Percentiles rank a stretch among this genome's conserved stretches.
Evolutionary conservation across 768 basidiomycete species (phyloP).

Genomic region (Leccinellum luteum): DNA sequence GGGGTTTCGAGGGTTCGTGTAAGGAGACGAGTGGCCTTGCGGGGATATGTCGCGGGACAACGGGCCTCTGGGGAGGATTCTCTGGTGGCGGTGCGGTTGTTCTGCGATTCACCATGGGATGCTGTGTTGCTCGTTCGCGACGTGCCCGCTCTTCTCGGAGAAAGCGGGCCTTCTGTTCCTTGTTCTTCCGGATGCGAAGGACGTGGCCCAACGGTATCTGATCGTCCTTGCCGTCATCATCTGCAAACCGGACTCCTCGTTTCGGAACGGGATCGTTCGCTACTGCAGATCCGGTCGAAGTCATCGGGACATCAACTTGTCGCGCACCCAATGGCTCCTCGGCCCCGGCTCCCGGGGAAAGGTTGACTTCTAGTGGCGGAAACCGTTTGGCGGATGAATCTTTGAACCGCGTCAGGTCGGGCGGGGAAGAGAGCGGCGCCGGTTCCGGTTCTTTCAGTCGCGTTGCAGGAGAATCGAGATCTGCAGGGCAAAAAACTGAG

Average conservation of each 20-base stretch:
- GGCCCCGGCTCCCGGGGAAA: neutral
- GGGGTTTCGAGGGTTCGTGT: constrained; percentile 9
- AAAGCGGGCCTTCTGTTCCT: constrained; percentile 69
- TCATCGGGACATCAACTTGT: neutral
- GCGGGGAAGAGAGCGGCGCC: constrained; percentile 3
- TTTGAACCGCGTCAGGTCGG: constrained; percentile 2
- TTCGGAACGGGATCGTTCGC: constrained; percentile 19
- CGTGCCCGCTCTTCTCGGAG: constrained; percentile 57
- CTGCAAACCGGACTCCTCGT: constrained; percentile 64
- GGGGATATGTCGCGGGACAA: constrained; percentile 14
- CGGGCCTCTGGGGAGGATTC: constrained; percentile 14
- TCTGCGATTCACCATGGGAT: constrained; percentile 33
- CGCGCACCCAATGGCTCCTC: constrained; percentile 1
- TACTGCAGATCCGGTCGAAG: constrained; percentile 11
- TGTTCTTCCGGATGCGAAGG: constrained; percentile 68
- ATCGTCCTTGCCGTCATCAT: constrained; percentile 63
- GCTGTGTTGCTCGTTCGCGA: constrained; percentile 39
- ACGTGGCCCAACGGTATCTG: constrained; percentile 65
- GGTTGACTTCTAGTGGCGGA: neutral
- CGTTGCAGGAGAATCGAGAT: constrained; percentile 21
- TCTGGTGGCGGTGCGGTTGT: constrained; percentile 7
- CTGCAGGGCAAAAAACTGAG: constrained; percentile 18
- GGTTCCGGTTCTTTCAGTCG: constrained; percentile 1
- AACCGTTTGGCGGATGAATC: neutral
- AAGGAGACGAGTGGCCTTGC: constrained; percentile 15